A percentile compares a stretch with the other conserved stretches of the same genome.
These are phyloP conservation scores for Suillus americanus DNA, from an alignment of 768 basidiomycete genomes.

Conservation along the genomic window DNA sequence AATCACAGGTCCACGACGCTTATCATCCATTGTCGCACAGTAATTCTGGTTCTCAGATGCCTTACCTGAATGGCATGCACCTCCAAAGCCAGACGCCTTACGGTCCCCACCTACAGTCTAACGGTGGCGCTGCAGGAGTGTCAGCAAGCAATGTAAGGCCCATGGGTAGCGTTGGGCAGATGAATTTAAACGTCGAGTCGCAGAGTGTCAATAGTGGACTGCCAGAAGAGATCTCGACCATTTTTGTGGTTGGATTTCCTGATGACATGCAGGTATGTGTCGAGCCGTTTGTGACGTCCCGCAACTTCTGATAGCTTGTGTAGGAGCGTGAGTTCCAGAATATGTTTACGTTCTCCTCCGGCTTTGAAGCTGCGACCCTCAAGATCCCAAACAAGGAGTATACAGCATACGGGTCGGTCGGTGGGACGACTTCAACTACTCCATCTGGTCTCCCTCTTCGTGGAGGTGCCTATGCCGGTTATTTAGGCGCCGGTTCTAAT, in stretches of 20 bases:
- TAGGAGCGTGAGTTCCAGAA: slow-evolving; percentile 99
- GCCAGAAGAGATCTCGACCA: slow-evolving; percentile 92
- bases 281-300: slow-evolving; percentile 6
- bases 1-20: slow-evolving; percentile 28
- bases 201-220: slow-evolving; percentile 27
- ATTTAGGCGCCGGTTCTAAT: slow-evolving; percentile 52
- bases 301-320: slow-evolving; percentile 16
- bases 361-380: slow-evolving; percentile 96
- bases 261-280: slow-evolving; percentile 93
- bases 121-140: slow-evolving; percentile 30
- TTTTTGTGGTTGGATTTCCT: slow-evolving; percentile 98
- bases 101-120: slow-evolving; percentile 61
- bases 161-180: slow-evolving; percentile 28
- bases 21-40: slow-evolving; percentile 34
- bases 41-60: slow-evolving; percentile 30
- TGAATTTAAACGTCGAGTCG: slow-evolving; percentile 22
- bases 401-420: slow-evolving; percentile 62
- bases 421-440: slow-evolving; percentile 26
- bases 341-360: slow-evolving; percentile 95
- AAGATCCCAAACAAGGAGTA: slow-evolving; percentile 96
- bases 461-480: slow-evolving; percentile 33
- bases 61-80: slow-evolving; percentile 43
- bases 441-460: slow-evolving; percentile 36
- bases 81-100: slow-evolving; percentile 77
- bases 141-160: slow-evolving; percentile 24